A percentile compares a stretch with the other conserved stretches of the same genome.
Conservation (phyloP, 2,329 filamentous ascomycete genomes). For the Nigrospora osmanthi region DNA sequence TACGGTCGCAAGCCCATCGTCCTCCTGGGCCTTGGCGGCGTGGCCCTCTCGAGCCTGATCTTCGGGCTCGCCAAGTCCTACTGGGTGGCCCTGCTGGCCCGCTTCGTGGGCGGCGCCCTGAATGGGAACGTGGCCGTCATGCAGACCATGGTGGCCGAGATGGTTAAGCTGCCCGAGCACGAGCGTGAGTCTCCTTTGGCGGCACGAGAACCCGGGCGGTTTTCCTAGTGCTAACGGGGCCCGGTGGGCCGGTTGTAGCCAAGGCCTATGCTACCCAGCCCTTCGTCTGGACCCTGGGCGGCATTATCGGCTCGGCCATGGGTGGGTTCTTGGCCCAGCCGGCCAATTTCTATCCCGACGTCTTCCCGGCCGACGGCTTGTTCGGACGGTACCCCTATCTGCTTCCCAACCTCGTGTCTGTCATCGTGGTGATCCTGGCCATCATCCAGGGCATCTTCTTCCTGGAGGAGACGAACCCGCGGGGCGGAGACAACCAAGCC, state of each 20-base stretch:
- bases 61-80: constrained; percentile 31
- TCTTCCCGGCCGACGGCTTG: constrained; percentile 29
- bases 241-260: constrained; percentile 9
- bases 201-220: not conserved
- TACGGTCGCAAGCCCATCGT: constrained; percentile 29
- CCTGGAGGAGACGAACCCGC: constrained; percentile 38
- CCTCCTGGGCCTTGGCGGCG: constrained; percentile 24
- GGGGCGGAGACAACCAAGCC: constrained; percentile 1
- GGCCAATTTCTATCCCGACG: constrained; percentile 21
- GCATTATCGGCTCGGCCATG: constrained; percentile 28
- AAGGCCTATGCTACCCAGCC: constrained; percentile 26
- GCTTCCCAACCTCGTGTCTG: constrained; percentile 59
- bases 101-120: constrained; percentile 29
- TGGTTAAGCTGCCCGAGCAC: constrained; percentile 31
- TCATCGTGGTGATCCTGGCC: constrained; percentile 52
- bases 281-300: constrained; percentile 28
- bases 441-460: constrained; percentile 54
- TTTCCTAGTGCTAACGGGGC: not conserved
- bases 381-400: constrained; percentile 63
- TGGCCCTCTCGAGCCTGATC: constrained; percentile 30
- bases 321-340: constrained; percentile 28
- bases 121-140: constrained; percentile 31
- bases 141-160: constrained; percentile 30
- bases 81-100: constrained; percentile 32
- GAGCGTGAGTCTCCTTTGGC: constrained; percentile 21